These are phyloP conservation scores for Ichthyophthirius multifiliis DNA, from an alignment of 169 alveolate species.

Conservation along the genomic window DNA sequence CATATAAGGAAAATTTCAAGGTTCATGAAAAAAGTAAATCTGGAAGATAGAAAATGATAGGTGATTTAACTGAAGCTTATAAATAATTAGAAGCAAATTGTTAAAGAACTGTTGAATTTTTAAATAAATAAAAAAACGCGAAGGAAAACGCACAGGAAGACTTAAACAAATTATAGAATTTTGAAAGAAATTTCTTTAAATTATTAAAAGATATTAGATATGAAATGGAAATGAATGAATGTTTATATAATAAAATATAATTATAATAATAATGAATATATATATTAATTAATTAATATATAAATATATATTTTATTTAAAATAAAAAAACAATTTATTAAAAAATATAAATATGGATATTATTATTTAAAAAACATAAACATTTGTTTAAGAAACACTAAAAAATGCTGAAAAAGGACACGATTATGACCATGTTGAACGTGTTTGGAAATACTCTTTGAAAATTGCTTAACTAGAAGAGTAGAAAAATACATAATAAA, in stretches of 20 bases:
- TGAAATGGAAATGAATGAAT: neutral
- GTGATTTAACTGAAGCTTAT: constrained; percentile 28
- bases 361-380: constrained; percentile 5
- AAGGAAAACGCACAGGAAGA: neutral
- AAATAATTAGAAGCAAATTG: constrained; percentile 6
- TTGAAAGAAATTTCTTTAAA: constrained; percentile 41
- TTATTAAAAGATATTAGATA: constrained; percentile 19
- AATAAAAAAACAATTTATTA: too few relatives aligned
- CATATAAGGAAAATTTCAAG: constrained; percentile 32
- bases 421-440: constrained; percentile 31
- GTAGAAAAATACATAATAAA: constrained; percentile 19
- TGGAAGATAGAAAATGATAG: constrained; percentile 22
- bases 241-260: neutral
- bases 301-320: too few relatives aligned
- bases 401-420: constrained; percentile 34
- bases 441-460: constrained; percentile 24
- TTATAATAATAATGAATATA: too few relatives aligned
- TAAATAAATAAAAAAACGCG: neutral
- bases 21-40: constrained; percentile 20
- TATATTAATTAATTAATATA: too few relatives aligned
- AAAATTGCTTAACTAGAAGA: constrained; percentile 14
- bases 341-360: too few relatives aligned
- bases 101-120: neutral
- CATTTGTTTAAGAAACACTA: constrained; percentile 12
- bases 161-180: neutral